Percentiles rank a stretch among this genome's conserved stretches.
phyloP scores from a whole-genome alignment of 1,284 basidiomycete species.

The Uromyces viciae-fabae region DNA sequence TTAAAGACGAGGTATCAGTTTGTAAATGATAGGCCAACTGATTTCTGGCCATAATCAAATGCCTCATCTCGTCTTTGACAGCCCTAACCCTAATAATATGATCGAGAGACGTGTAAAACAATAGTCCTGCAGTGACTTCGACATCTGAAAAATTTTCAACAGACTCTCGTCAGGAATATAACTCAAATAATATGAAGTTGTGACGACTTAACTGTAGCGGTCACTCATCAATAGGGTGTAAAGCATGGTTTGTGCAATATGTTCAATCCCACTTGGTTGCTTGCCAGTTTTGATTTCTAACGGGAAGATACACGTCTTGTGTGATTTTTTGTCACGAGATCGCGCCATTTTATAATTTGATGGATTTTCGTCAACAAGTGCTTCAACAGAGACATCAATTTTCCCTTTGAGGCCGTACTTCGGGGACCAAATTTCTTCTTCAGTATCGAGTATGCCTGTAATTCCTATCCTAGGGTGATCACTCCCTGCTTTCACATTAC shows the following conservation, averaged over 20 bases:
- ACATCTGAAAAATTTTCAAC: slow-evolving; percentile 54
- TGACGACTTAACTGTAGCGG: slow-evolving; percentile 64
- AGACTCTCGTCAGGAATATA: neutral
- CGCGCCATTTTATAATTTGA: slow-evolving; percentile 47
- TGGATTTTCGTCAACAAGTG: slow-evolving; percentile 60
- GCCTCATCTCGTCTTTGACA: slow-evolving; percentile 75
- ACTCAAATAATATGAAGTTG: neutral
- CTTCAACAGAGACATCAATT: slow-evolving; percentile 82
- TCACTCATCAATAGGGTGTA: slow-evolving; percentile 90
- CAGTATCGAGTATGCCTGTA: slow-evolving; percentile 67
- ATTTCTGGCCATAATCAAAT: slow-evolving; percentile 76
- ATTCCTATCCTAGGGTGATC: slow-evolving; percentile 66
- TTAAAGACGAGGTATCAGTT: slow-evolving; percentile 5
- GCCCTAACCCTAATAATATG: slow-evolving; percentile 77
- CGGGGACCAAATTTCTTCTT: slow-evolving; percentile 97
- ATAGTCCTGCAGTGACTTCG: slow-evolving; percentile 66
- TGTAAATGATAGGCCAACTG: slow-evolving; percentile 73
- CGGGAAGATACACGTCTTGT: slow-evolving; percentile 59
- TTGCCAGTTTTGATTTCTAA: slow-evolving; percentile 96
- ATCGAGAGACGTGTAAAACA: slow-evolving; percentile 90
- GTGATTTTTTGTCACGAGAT: neutral
- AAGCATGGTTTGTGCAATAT: slow-evolving; percentile 95
- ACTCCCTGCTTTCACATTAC: slow-evolving; percentile 54
- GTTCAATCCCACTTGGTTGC: slow-evolving; percentile 72
- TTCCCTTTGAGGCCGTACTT: slow-evolving; percentile 93